Evolutionary conservation across 2,329 filamentous ascomycete genomes (phyloP).

Genomic region (Pseudopyricularia cyperi): DNA sequence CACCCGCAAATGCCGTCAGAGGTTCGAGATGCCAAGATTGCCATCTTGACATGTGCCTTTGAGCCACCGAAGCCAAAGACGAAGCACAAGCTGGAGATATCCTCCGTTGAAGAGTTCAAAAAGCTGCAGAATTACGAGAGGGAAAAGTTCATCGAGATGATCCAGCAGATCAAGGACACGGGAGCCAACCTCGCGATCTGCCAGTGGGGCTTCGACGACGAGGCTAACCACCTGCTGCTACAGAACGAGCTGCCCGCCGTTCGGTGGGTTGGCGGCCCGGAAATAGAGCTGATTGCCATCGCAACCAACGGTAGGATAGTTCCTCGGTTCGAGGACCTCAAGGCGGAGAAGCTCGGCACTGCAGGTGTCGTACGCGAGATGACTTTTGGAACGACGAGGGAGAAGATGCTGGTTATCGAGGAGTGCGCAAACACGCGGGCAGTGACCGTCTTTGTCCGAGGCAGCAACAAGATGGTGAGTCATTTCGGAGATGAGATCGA

Average conservation of each 20-base stretch:
- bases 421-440: constrained; percentile 97
- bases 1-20: constrained; percentile 98
- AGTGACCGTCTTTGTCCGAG: constrained; percentile 90
- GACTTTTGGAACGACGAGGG: constrained; percentile 90
- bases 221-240: constrained; percentile 92
- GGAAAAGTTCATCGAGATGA: constrained; percentile 97
- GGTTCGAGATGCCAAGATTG: constrained; percentile 89
- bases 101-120: constrained; percentile 94
- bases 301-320: constrained; percentile 97
- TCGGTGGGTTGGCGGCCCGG: constrained; percentile 93
- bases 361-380: constrained; percentile 89
- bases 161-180: constrained; percentile 92
- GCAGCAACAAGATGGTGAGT: constrained; percentile 97
- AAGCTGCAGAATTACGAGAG: constrained; percentile 92
- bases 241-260: constrained; percentile 95
- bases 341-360: constrained; percentile 74
- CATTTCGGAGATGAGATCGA: neutral
- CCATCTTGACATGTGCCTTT: constrained; percentile 94
- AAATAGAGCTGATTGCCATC: constrained; percentile 97
- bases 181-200: constrained; percentile 96
- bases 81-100: constrained; percentile 98
- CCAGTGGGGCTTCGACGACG: constrained; percentile 99
- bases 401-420: constrained; percentile 99
- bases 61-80: constrained; percentile 99
- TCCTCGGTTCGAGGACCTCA: constrained; percentile 90